These are phyloP conservation scores for Nakaseomyces uthaithaninus DNA, from an alignment of 1,139 yeast species.

Conservation along the genomic window DNA sequence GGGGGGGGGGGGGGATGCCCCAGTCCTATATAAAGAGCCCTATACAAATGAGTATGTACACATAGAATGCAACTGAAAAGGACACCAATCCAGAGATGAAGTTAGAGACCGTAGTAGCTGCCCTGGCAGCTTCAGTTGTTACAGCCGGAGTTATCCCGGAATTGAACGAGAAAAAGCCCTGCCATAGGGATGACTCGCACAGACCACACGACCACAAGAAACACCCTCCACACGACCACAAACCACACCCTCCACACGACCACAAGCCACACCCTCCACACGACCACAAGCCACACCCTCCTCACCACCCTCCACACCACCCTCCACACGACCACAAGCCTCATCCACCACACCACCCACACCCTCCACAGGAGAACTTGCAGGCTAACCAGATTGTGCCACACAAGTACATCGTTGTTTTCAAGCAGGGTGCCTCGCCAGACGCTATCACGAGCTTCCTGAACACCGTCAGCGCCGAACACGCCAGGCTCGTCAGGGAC, in stretches of 20 bases:
- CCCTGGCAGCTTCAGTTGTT: constrained; percentile 2
- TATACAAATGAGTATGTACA: no score
- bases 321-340: neutral
- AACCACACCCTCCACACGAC: neutral
- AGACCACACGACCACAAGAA: neutral
- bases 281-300: constrained; percentile 1
- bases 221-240: neutral
- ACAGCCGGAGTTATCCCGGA: constrained; percentile 4
- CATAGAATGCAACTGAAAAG: neutral
- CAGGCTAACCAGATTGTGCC: constrained; percentile 39
- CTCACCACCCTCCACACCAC: constrained; percentile 3
- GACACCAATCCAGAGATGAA: neutral
- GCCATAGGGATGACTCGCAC: neutral
- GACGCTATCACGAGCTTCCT: constrained; percentile 42
- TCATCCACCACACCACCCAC: neutral
- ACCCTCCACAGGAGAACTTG: constrained; percentile 2
- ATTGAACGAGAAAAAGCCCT: neutral
- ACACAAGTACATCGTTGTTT: constrained; percentile 68
- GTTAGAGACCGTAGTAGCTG: constrained; percentile 2
- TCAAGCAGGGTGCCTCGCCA: constrained; percentile 51
- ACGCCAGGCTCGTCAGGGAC: constrained; percentile 22
- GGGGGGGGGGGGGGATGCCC: no score
- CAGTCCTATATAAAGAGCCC: no score
- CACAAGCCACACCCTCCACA: neutral
- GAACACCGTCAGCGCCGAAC: constrained; percentile 25